A percentile compares a stretch with the other conserved stretches of the same genome.
phyloP scores from a whole-genome alignment of 306 rosid species.

The Castanopsis chinensis region DNA sequence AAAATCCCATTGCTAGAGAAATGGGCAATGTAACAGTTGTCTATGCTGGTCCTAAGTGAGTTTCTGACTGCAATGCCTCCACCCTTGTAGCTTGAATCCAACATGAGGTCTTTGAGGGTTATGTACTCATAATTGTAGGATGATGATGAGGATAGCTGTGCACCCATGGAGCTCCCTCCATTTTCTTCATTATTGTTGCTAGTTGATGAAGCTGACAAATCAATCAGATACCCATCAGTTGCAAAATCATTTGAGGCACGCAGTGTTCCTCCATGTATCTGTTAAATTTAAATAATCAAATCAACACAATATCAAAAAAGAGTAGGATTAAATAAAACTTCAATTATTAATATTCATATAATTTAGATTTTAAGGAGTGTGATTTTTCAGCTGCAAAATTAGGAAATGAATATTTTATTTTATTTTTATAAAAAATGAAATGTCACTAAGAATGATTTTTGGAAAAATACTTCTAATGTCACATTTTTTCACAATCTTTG shows the following conservation, averaged over 20 bases:
- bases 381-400: too few relatives aligned
- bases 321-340: neutral
- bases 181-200: slow-evolving; percentile 7
- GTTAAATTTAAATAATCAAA: slow-evolving; percentile 16
- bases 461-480: too few relatives aligned
- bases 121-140: slow-evolving; percentile 74
- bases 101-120: slow-evolving; percentile 62
- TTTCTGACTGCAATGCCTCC: slow-evolving; percentile 74
- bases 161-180: slow-evolving; percentile 13
- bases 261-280: slow-evolving; percentile 92
- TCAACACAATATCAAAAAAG: neutral
- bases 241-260: slow-evolving; percentile 68
- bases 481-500: too few relatives aligned
- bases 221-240: slow-evolving; percentile 56
- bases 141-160: slow-evolving; percentile 38
- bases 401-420: too few relatives aligned
- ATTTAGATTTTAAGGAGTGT: neutral
- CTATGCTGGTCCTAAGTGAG: slow-evolving; percentile 74
- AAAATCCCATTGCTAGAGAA: slow-evolving; percentile 72
- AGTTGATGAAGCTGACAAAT: slow-evolving; percentile 49
- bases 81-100: slow-evolving; percentile 81
- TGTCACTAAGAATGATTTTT: too few relatives aligned
- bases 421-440: too few relatives aligned
- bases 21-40: slow-evolving; percentile 85
- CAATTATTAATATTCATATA: neutral